Evolutionary conservation across 352 stramenopile genomes (phyloP).

Genomic region (Phytophthora pisi): DNA sequence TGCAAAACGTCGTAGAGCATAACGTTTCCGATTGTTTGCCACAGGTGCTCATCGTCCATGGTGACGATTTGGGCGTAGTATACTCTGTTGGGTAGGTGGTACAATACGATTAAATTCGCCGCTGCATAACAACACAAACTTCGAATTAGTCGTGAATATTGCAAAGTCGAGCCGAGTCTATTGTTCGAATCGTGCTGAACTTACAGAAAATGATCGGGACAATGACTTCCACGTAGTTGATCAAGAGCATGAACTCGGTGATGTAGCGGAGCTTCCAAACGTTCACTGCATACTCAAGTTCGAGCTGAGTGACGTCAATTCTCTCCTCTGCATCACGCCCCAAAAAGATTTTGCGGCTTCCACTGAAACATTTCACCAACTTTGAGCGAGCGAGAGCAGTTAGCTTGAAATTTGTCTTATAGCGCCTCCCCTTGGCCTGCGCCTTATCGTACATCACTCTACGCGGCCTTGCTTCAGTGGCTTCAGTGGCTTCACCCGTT

Average conservation of each 20-base stretch:
- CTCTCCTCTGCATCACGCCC: background rate
- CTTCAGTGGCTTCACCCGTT: background rate
- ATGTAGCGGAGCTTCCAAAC: constrained; percentile 14
- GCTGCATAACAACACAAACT: background rate
- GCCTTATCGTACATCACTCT: background rate
- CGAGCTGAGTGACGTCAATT: background rate
- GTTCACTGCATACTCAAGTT: constrained; percentile 13
- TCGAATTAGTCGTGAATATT: too few species aligned
- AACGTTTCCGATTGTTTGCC: constrained; percentile 4
- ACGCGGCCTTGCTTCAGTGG: background rate
- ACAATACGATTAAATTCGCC: constrained; percentile 6
- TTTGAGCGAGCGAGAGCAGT: background rate
- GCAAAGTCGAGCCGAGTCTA: too few species aligned
- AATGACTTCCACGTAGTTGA: constrained; percentile 32
- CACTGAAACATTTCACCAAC: background rate
- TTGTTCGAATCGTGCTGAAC: background rate
- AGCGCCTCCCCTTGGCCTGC: background rate
- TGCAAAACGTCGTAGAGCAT: constrained; percentile 14
- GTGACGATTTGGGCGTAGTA: constrained; percentile 15
- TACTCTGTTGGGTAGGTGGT: constrained; percentile 17
- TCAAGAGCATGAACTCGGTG: constrained; percentile 22
- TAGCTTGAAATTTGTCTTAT: background rate
- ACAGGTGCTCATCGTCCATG: constrained; percentile 3
- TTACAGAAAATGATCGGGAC: constrained; percentile 26
- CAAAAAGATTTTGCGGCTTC: background rate